Conservation (phyloP, 1,139 yeast species). For the Meyerozyma carpophila region DNA sequence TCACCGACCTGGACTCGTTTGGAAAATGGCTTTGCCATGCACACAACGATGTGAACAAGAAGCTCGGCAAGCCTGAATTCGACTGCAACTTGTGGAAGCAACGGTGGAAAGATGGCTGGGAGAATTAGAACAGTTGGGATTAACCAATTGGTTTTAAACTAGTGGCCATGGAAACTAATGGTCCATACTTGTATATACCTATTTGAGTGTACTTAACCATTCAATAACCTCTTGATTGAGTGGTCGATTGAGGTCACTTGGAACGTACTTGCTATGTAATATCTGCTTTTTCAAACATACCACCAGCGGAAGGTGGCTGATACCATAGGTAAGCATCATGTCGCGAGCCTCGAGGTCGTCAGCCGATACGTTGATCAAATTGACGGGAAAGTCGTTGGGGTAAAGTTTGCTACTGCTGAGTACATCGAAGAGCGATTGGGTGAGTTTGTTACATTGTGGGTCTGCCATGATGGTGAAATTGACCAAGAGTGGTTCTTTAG, state of each 20-base stretch:
- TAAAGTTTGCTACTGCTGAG: slow-evolving; percentile 46
- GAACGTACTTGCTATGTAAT: slow-evolving; percentile 48
- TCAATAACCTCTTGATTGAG: slow-evolving; percentile 48
- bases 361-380: slow-evolving; percentile 65
- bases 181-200: not conserved
- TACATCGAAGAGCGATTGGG: slow-evolving; percentile 57
- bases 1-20: slow-evolving; percentile 67
- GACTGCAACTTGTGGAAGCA: slow-evolving; percentile 88
- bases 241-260: slow-evolving; percentile 35
- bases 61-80: slow-evolving; percentile 78
- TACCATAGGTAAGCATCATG: slow-evolving; percentile 53
- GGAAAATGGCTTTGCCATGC: slow-evolving; percentile 94
- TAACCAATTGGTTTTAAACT: too few species aligned
- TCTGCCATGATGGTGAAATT: slow-evolving; percentile 73
- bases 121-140: slow-evolving; percentile 18
- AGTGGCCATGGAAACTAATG: too few species aligned
- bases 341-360: slow-evolving; percentile 62
- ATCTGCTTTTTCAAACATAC: slow-evolving; percentile 65
- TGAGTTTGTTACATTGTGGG: slow-evolving; percentile 53
- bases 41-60: slow-evolving; percentile 82
- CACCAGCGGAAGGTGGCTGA: slow-evolving; percentile 55
- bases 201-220: slow-evolving; percentile 29
- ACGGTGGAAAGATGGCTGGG: slow-evolving; percentile 87
- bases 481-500: slow-evolving; percentile 57
- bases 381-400: slow-evolving; percentile 35